Evolutionary conservation across 139 green algal genomes (phyloP), one percentile per base, ranked within the genome.

Genomic region (Dunaliella primolecta): DNA sequence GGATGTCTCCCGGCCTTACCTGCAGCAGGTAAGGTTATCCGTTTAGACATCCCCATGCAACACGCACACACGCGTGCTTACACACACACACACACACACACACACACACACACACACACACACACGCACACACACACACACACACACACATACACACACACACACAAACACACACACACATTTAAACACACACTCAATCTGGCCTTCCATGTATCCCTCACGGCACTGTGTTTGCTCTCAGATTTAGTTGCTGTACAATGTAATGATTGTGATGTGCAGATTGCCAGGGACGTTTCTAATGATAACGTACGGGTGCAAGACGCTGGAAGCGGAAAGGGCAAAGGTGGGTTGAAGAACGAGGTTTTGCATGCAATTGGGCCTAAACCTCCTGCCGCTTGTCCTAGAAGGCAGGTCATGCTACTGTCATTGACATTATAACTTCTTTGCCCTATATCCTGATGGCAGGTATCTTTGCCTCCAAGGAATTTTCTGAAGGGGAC

Each of bases 401-500:
- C 46, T 64, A 25, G 46, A 64, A 64, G 15, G 46, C n/a, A n/a
- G n/a, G n/a, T n/a, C n/a, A n/a, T n/a, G 15, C 46, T 64, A 15
- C 46, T 64, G 15, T 64, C 46, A 25, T 64, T 15, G 7, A 64
- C 46, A 25, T 15, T 64, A 7, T 25, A 64, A 64, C 15, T 64
- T 64, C 46, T 25, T 64, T 64, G 46, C 46, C 7, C 7, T 64
- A 7, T 64, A 25, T 64, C 46, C 15, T 15, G 15, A 64, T 15
- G 7, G 15, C 46, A 36, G 75, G 75, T n/a, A 80, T 80, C 21
- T 80, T 80, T 36, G 29, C 75, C 1, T 29, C 27, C 2, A 80
- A 36, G 75, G 75, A 80, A 1, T 80, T 80, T n/a, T 37, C 36
- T 21, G 7, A 80, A 36, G 75, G 75, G 11, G 75, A 80, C 75